Evolutionary conservation across 1,284 basidiomycete species (phyloP), one percentile per base, ranked within the genome.

Genomic region (Amylostereum chailletii): DNA sequence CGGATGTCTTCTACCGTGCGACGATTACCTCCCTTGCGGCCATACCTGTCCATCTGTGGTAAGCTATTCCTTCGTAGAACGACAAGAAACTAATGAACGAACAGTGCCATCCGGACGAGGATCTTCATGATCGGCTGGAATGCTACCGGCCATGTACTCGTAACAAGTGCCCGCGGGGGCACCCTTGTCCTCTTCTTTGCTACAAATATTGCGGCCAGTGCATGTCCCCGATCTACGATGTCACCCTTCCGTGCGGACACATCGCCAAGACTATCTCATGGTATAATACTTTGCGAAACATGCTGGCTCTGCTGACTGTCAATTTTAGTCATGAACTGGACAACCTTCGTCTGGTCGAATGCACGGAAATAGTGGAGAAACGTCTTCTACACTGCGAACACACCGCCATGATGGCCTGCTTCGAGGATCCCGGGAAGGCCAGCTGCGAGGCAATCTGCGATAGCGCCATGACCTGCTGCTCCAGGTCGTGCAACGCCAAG

Each of bases 81-180:
- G 19, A 19, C 19, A 19, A 19, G 19, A 19, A 19, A 19, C 19
- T 19, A 19, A 19, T 19, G 19, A 19, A 19, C 19, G 32, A 48
- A 38, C 46, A 86, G 80, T 89, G 86, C 53, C 86, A 89, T 58
- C 71, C 77, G 0, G 83, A 84, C 51, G 79, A 81, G 53, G 69
- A 70, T 0, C 67, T 72, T 6, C 84, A 87, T 56, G 47, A 71
- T 5, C 56, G 66, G 1, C 70, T 81, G 0, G 57, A 61, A 11
- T 88, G 85, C 55, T 62, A 62, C 8, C 68, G 77, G 51, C 65
- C 63, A 1, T 88, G 86, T 55, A 62, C 70, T 27, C 66, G 69
- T 33, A 65, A 79, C 4, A 51, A 48, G 2, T 86, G 82, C 53
- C 56, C 65, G 2, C 70, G 79, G 31, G 65, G 66, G 0, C 85